Conservation (phyloP, 495 filamentous ascomycete species). For the Aspergillus steynii region DNA sequence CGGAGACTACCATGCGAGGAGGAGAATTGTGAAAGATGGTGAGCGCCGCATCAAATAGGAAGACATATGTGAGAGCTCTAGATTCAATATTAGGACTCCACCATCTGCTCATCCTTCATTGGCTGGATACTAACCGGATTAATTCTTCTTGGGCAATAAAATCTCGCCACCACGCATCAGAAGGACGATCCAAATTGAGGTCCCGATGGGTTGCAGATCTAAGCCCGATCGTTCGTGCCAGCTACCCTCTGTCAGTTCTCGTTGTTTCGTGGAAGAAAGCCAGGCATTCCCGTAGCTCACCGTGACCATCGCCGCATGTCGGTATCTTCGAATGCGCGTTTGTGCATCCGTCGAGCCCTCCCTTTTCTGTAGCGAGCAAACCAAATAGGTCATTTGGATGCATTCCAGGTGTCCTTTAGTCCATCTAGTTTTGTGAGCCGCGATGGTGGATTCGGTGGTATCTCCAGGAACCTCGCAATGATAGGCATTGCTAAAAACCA, state of each 20-base stretch:
- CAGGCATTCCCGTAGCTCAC: constrained; percentile 8
- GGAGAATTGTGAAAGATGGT: constrained; percentile 29
- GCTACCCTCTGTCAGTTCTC: constrained; percentile 10
- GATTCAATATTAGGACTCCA: background rate
- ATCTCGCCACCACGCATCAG: constrained; percentile 22
- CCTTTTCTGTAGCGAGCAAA: constrained; percentile 28
- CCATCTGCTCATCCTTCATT: background rate
- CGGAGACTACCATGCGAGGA: constrained; percentile 24
- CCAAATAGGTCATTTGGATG: constrained; percentile 25
- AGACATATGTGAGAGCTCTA: constrained; percentile 27
- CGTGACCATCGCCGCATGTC: constrained; percentile 28
- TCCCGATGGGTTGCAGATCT: constrained; percentile 18
- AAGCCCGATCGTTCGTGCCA: constrained; percentile 22
- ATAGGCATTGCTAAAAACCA: constrained; percentile 18
- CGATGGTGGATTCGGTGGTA: background rate
- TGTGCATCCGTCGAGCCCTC: constrained; percentile 23
- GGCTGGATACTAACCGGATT: constrained; percentile 14
- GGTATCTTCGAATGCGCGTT: constrained; percentile 22
- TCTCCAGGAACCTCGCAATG: constrained; percentile 11
- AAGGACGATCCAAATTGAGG: constrained; percentile 9
- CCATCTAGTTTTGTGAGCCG: background rate
- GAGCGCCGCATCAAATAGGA: constrained; percentile 25
- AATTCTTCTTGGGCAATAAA: constrained; percentile 24
- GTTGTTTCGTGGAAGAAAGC: background rate
- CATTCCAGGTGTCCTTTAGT: constrained; percentile 21